Percentiles rank a stretch among this genome's conserved stretches.
phyloP scores from a whole-genome alignment of 2,329 filamentous ascomycete species.

The Trichophyton mentagrophytes region DNA sequence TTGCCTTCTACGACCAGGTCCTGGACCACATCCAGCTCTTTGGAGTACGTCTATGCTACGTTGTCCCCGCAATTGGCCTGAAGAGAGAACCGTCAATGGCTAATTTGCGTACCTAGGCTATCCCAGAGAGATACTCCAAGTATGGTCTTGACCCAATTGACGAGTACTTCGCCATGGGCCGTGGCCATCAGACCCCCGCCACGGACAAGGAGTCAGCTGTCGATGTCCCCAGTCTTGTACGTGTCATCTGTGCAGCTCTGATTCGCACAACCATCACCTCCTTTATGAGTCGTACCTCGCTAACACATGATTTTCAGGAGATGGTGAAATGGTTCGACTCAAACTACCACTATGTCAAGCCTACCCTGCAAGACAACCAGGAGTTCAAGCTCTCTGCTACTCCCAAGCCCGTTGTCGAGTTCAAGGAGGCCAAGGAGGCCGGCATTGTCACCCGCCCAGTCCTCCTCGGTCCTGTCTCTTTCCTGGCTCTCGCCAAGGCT shows the following conservation, averaged over 20 bases:
- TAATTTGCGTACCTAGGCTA: conserved; percentile 43
- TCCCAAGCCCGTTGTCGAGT: conserved; percentile 90
- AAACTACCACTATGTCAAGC: conserved; percentile 99
- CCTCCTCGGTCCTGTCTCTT: conserved; percentile 88
- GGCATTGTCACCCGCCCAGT: conserved; percentile 88
- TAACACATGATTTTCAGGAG: conserved; percentile 43
- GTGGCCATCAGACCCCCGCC: conserved; percentile 86
- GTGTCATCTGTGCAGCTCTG: conserved; percentile 15
- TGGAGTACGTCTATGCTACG: conserved; percentile 49
- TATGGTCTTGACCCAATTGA: conserved; percentile 78
- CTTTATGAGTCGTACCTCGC: conserved; percentile 8
- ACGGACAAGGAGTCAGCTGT: conserved; percentile 40
- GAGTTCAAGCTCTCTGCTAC: conserved; percentile 75
- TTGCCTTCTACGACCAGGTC: conserved; percentile 96
- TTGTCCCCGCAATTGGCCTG: neutral
- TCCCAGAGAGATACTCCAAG: conserved; percentile 86
- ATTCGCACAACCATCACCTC: neutral
- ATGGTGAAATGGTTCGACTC: conserved; percentile 99
- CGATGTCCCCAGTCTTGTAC: conserved; percentile 72
- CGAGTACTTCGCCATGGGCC: conserved; percentile 99
- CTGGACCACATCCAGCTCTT: conserved; percentile 97
- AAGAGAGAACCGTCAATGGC: too few species aligned
- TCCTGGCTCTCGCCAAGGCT: conserved; percentile 95
- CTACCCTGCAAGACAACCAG: conserved; percentile 93
- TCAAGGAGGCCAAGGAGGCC: conserved; percentile 94